These are phyloP conservation scores for Leccinum ochraceum DNA, from an alignment of 768 basidiomycete genomes.

Conservation along the genomic window DNA sequence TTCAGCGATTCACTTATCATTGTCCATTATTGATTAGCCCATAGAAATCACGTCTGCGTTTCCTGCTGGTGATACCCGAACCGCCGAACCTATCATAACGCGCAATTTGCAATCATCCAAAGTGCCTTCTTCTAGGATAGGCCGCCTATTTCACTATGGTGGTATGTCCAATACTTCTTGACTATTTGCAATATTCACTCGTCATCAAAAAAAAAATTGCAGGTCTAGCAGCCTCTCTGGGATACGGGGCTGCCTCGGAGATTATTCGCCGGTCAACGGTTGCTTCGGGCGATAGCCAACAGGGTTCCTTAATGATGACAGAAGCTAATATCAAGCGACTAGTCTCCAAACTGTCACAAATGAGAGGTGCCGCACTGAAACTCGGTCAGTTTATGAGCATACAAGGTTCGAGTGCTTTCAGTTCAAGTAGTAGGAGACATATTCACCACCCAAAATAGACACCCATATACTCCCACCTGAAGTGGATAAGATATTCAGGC, in stretches of 20 bases:
- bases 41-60: not conserved
- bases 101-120: conserved; percentile 75
- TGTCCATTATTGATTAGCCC: conserved; percentile 7
- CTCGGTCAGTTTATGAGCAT: conserved; percentile 98
- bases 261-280: conserved; percentile 67
- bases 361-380: conserved; percentile 97
- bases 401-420: conserved; percentile 55
- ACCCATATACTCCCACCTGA: conserved; percentile 86
- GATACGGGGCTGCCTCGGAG: conserved; percentile 89
- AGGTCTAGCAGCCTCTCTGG: conserved; percentile 91
- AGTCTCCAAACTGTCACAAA: conserved; percentile 89
- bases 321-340: conserved; percentile 89
- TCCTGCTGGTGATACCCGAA: not conserved
- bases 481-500: conserved; percentile 82
- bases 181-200: not conserved
- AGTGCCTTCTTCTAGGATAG: conserved; percentile 88
- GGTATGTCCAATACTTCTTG: conserved; percentile 44
- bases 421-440: not conserved
- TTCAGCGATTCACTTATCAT: not conserved
- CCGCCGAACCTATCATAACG: conserved; percentile 1
- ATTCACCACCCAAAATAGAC: conserved; percentile 48
- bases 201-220: not conserved
- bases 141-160: conserved; percentile 92
- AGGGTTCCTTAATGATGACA: conserved; percentile 74
- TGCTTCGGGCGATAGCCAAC: conserved; percentile 31